A percentile compares a stretch with the other conserved stretches of the same genome.
Evolutionary conservation across 106 monocot genomes (phyloP).

Genomic region (Platanthera zijinensis): DNA sequence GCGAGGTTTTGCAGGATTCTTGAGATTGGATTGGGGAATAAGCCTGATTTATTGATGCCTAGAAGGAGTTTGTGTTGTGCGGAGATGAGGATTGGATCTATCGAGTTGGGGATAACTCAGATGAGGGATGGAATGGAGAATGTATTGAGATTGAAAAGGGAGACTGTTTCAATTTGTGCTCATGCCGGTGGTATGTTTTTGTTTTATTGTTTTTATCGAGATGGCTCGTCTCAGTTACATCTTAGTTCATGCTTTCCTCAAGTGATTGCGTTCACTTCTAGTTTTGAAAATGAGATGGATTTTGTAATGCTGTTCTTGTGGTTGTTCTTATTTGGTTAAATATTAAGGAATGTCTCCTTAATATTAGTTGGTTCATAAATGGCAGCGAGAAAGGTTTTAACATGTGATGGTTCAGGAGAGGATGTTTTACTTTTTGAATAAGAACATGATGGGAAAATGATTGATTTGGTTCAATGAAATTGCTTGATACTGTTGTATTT

Average conservation of each 20-base stretch:
- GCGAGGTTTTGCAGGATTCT: not conserved
- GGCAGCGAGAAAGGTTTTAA: not conserved
- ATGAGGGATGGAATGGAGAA: constrained; percentile 21
- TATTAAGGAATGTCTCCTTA: not conserved
- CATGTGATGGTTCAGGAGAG: not conserved
- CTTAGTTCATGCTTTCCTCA: not conserved
- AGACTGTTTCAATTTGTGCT: constrained; percentile 14
- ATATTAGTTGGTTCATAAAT: not conserved
- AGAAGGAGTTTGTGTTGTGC: constrained; percentile 19
- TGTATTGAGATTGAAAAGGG: constrained; percentile 28
- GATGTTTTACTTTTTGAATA: not conserved
- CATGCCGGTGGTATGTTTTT: constrained; percentile 22
- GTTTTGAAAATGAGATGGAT: not conserved
- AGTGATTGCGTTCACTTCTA: not conserved
- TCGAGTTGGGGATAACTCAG: constrained; percentile 27
- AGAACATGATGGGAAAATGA: not conserved
- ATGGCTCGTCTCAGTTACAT: not conserved
- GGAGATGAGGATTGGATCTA: constrained; percentile 9
- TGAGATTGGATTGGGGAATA: no score
- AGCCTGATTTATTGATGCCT: constrained; percentile 13
- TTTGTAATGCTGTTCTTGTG: not conserved
- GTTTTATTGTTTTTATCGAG: not conserved
- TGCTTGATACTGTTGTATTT: not conserved
- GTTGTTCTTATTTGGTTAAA: not conserved
- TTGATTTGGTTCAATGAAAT: not conserved